Percentiles rank a stretch among this genome's conserved stretches.
Evolutionary conservation across 345 rosid species (phyloP).

Genomic region (Psidium guajava): DNA sequence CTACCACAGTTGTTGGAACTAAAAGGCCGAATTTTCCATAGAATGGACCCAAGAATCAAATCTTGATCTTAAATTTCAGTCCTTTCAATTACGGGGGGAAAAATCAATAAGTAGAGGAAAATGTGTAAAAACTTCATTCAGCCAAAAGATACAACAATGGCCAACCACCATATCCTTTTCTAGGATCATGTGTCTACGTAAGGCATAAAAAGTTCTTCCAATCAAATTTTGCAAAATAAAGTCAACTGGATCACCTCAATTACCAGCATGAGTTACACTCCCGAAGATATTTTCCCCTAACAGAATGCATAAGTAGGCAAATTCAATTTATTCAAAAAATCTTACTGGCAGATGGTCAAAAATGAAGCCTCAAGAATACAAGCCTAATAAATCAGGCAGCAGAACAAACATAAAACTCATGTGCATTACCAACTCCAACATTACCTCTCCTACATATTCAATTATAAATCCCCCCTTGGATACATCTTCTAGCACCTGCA

Average conservation of each 20-base stretch:
- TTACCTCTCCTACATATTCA: conserved; percentile 99
- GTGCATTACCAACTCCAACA: not conserved
- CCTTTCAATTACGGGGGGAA: not conserved
- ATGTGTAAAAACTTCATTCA: not conserved
- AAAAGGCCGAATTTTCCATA: not conserved
- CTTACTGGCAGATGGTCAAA: not conserved
- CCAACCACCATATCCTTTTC: not conserved
- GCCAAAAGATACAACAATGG: not conserved
- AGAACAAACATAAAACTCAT: not conserved
- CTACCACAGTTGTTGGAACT: not conserved
- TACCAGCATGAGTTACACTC: not conserved
- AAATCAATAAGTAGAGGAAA: not conserved
- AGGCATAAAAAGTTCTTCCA: not conserved
- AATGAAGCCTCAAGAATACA: not conserved
- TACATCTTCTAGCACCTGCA: conserved; percentile 65
- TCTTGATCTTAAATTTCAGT: not conserved
- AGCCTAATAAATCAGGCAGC: not conserved
- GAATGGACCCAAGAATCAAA: not conserved
- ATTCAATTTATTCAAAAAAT: not conserved
- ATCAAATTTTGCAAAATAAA: not conserved
- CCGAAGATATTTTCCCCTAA: not conserved
- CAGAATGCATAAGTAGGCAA: not conserved
- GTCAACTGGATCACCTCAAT: not conserved
- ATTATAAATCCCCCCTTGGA: conserved; percentile 72
- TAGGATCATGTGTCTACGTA: not conserved